These are phyloP conservation scores for Pichia terricola DNA, from an alignment of 1,139 yeast species.

Conservation along the genomic window DNA sequence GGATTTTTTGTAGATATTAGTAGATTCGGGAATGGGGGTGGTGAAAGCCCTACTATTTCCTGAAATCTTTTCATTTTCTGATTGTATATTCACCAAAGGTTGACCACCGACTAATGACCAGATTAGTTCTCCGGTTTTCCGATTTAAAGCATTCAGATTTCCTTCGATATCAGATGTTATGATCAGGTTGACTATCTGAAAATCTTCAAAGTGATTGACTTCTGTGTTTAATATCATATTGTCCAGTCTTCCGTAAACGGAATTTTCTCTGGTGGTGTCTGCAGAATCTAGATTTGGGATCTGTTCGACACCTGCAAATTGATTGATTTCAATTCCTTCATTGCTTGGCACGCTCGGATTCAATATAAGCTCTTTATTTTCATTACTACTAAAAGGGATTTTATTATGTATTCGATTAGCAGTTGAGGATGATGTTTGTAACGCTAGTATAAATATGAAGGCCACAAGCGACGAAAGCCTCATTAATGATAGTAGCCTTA, in stretches of 20 bases:
- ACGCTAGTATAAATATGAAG: too few species aligned
- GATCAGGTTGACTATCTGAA: constrained; percentile 51
- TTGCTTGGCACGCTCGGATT: too few species aligned
- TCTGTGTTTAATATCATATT: constrained; percentile 7
- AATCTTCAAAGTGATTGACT: constrained; percentile 32
- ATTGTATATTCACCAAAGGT: constrained; percentile 32
- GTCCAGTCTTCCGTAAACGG: constrained; percentile 1
- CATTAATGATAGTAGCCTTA: too few species aligned
- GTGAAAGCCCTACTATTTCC: neutral
- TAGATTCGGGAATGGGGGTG: neutral
- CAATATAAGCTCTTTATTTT: too few species aligned
- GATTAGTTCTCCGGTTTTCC: constrained; percentile 64
- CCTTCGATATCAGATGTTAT: constrained; percentile 85
- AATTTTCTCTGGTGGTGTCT: too few species aligned
- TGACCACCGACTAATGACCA: constrained; percentile 64
- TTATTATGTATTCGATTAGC: too few species aligned
- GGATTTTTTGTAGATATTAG: neutral
- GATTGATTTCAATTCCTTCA: too few species aligned
- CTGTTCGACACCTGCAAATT: too few species aligned
- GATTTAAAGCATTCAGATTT: constrained; percentile 68
- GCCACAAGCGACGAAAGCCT: too few species aligned
- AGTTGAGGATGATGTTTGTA: too few species aligned
- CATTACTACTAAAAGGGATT: too few species aligned
- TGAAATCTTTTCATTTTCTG: constrained; percentile 13
- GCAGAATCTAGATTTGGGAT: too few species aligned